Evolutionary conservation across 1,139 yeast genomes (phyloP), one percentile per base, ranked within the genome.

Genomic region (Yamadazyma aaseri): DNA sequence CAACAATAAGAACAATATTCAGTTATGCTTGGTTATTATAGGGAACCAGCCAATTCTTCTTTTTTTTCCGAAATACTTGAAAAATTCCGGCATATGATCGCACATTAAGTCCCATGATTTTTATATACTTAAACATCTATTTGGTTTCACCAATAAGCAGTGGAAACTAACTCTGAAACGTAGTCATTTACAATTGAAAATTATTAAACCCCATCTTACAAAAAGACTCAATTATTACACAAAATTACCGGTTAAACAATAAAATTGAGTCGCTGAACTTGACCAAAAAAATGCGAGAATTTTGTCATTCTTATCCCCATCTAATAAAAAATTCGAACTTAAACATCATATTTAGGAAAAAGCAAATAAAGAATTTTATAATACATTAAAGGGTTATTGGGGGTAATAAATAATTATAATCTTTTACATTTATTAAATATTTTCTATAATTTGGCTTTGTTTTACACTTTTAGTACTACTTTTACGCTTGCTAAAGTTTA

Each of bases 251-350:
- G 9, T 5, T 25, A 14, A 14, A 6, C 13, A 7, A 7, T 14
- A 10, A 13, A 8, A 8, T 12, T 28, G 24, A 18, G 24, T 20
- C 31, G 31, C 24, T 28, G 10, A 28, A 18, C 20, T 17, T 18
- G 21, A 18, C 7, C 21, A 10, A 28, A 29, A 29, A 29, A 29
- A 17, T 23, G 32, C 32, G 32, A 29, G 32, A 29, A 21, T 33
- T 36, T 36, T 36, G 40, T 37, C 40, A 34, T 29, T 36, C 36
- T 25, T 33, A 37, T 31, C 40, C 40, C 37, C 35, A 29, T 21
- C 26, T 24, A 24, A 29, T 14, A 29, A 12, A 12, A 25, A 25
- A 25, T 25, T 25, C 25, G n/a, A n/a, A n/a, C n/a, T n/a, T n/a
- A n/a, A n/a, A n/a, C n/a, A n/a, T n/a, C n/a, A n/a, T n/a, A n/a